Evolutionary conservation across 192 early-diverging fungal species (phyloP), one percentile per base, ranked within the genome.

Genomic region (Thamnidium elegans): DNA sequence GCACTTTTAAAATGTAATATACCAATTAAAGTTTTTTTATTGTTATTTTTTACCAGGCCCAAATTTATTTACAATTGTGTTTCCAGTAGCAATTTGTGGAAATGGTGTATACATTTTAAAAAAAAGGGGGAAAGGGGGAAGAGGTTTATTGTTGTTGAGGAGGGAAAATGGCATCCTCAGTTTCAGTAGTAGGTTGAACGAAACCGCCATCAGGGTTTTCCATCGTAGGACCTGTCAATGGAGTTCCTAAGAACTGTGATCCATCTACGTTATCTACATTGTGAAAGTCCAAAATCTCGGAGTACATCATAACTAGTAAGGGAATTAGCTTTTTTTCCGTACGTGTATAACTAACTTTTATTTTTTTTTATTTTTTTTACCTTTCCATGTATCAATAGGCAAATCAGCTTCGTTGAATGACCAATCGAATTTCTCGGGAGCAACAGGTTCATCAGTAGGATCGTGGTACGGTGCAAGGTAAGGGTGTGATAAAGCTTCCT

Each of bases 391-490:
- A 58, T 92, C 92, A 13, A 90, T 83, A 5, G 90, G 86, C 70
- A 94, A 77, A 61, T 97, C 93, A 0, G 90, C 90, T 55, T 95
- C 94, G 58, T 90, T 94, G 76, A 95, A 95, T 11, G 92, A 92
- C 95, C 95, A 97, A 77, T 97, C 93, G 74, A 97, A 97, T 63
- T 76, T 77, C 54, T 81, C 85, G 17, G 82, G 85, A 30, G 90
- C 90, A 15, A 78, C 79, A 9, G 94, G 94, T 73, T 97, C 95
- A 69, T 94, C 92, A 21, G 86, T 78, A 50, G 90, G 88, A 76
- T 97, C 95, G 72, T 96, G 92, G 72, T 94, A 95, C 10, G 88
- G 89, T 61, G 89, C 90, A 20, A 97, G 78, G 66, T 95, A 97
- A 47, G 92, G 89, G 71, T 97, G 95, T 4, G 86, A 84, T 36